These are phyloP conservation scores for Penicillium polonicum DNA, from an alignment of 2,329 filamentous ascomycete genomes.

Conservation along the genomic window DNA sequence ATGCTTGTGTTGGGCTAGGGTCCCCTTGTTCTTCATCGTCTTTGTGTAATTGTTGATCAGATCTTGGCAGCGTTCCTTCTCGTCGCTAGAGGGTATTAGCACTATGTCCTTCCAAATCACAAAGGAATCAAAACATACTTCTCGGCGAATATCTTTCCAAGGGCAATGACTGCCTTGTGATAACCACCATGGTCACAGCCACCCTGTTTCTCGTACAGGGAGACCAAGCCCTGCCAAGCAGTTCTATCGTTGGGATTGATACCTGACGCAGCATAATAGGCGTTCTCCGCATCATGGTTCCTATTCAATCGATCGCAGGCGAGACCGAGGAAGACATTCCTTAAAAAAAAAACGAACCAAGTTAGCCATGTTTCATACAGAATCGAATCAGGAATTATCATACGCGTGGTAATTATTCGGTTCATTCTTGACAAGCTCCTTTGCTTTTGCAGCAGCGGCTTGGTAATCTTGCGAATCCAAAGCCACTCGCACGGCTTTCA, in stretches of 20 bases:
- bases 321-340: conserved; percentile 83
- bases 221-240: conserved; percentile 86
- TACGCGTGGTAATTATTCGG: conserved; percentile 79
- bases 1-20: conserved; percentile 69
- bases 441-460: conserved; percentile 68
- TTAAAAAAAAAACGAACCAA: conserved; percentile 34
- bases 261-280: conserved; percentile 70
- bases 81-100: conserved; percentile 47
- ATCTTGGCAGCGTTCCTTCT: conserved; percentile 58
- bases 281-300: conserved; percentile 69
- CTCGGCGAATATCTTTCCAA: conserved; percentile 72
- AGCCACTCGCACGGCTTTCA: conserved; percentile 78
- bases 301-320: conserved; percentile 74
- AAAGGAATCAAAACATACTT: conserved; percentile 46
- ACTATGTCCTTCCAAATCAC: background rate
- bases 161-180: conserved; percentile 66
- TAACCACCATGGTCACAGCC: conserved; percentile 69
- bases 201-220: conserved; percentile 77
- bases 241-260: conserved; percentile 75
- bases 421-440: conserved; percentile 68
- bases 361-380: conserved; percentile 8
- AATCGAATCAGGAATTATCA: conserved; percentile 29
- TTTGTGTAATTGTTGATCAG: conserved; percentile 77
- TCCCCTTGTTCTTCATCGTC: conserved; percentile 71
- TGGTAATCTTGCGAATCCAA: conserved; percentile 78